phyloP scores from a whole-genome alignment of 2,329 filamentous ascomycete genomes.

The Endoconidiophora laricicola region DNA sequence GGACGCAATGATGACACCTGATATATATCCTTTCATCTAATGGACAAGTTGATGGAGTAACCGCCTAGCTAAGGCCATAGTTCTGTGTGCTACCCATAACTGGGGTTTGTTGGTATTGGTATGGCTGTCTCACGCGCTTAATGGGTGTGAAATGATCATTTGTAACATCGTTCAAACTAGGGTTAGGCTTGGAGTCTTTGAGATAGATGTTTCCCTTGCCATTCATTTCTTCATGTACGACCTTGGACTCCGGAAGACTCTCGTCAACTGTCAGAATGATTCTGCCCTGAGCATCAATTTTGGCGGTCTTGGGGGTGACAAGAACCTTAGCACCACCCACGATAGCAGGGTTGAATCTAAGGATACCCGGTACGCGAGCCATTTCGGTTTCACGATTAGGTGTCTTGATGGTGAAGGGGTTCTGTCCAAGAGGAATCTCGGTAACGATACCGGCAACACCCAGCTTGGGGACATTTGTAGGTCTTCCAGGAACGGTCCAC shows the following conservation, averaged over 20 bases:
- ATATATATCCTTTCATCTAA: too few relatives aligned
- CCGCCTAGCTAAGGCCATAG: conserved; percentile 22
- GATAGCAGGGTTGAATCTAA: conserved; percentile 28
- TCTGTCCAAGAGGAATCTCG: conserved; percentile 25
- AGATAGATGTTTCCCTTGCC: conserved; percentile 22
- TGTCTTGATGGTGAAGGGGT: conserved; percentile 23
- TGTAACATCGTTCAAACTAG: neutral
- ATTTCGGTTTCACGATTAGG: conserved; percentile 13
- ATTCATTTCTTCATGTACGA: conserved; percentile 31
- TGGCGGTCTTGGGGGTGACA: conserved; percentile 28
- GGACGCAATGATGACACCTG: neutral
- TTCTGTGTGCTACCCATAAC: conserved; percentile 22
- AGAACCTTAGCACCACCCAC: conserved; percentile 39
- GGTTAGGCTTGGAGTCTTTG: conserved; percentile 7
- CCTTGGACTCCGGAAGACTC: conserved; percentile 21
- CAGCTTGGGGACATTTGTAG: conserved; percentile 24
- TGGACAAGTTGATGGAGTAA: too few relatives aligned
- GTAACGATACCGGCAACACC: conserved; percentile 40
- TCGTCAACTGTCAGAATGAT: conserved; percentile 29
- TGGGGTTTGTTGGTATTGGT: conserved; percentile 8
- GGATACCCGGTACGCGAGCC: conserved; percentile 8
- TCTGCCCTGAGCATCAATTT: conserved; percentile 33
- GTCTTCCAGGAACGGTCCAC: conserved; percentile 20
- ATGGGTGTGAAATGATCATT: neutral
- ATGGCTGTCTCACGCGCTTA: neutral